Evolutionary conservation across 2,329 filamentous ascomycete genomes (phyloP), one percentile per base, ranked within the genome.

Genomic region (Trichoderma sp.): DNA sequence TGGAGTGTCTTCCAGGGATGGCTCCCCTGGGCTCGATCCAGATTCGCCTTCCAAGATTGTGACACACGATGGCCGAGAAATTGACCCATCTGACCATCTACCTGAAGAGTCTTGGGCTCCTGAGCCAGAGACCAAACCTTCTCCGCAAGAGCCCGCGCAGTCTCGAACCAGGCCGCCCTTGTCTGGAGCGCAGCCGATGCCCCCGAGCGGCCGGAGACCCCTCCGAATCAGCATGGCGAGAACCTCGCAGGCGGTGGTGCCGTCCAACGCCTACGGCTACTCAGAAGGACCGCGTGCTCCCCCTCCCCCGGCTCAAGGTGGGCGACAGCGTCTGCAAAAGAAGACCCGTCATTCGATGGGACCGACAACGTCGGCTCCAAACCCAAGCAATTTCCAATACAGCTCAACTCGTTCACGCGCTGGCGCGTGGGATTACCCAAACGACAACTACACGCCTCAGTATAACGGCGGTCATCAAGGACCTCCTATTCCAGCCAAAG

Each of bases 21-120:
- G 63, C 6, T 78, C 78, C 11, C 77, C 79, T 24, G 79, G 79
- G 1, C 72, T 72, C 45, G 80, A 87, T 65, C 87, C 88, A 77
- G 90, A 91, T 71, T 84, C 87, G 0, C 88, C 89, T 69, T 92
- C 90, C 9, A 94, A 94, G 80, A 94, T 95, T 76, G 91, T 95
- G 71, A 93, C 91, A 1, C 89, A 93, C 77, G 93, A 95, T 81
- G 94, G 94, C 7, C 89, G 92, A 74, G 92, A 95, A 79, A 89
- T 96, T 74, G 94, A 96, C 80, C 94, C 94, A 1, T 94, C 93
- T 0, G 94, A 96, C 82, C 93, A 95, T 81, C 87, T 95, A 16
- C 94, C 94, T 0, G 90, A 94, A 81, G 91, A 94, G 74, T 91
- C 91, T 1, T 95, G 93, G 93, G 93, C 93, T 2, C 93, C 93